Conservation (phyloP, 2,329 filamentous ascomycete genomes). For the Lachnellula cervina region DNA sequence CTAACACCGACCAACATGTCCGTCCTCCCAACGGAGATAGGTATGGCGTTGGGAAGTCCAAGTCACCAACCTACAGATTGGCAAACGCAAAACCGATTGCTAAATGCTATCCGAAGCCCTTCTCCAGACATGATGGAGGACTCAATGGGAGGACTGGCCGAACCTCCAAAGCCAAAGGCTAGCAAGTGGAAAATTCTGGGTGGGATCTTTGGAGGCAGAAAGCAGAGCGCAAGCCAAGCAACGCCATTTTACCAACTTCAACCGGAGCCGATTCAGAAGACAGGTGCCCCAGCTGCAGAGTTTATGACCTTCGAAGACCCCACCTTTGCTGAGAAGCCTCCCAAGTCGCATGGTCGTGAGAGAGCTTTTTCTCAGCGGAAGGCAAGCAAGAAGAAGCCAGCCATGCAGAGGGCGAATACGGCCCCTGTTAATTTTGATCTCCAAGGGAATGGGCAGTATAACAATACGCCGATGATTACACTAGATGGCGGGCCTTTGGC, state of each 20-base stretch:
- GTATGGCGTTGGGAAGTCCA: constrained; percentile 71
- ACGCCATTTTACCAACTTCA: constrained; percentile 30
- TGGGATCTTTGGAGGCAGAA: constrained; percentile 41
- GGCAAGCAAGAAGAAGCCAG: constrained; percentile 19
- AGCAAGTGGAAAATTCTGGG: constrained; percentile 58
- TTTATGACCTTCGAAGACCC: constrained; percentile 3
- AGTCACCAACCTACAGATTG: constrained; percentile 32
- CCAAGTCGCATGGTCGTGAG: constrained; percentile 16
- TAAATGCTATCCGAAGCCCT: constrained; percentile 8
- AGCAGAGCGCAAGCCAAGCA: constrained; percentile 31
- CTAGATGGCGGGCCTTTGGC: constrained; percentile 19
- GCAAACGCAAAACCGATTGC: constrained; percentile 14
- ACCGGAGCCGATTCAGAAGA: constrained; percentile 15
- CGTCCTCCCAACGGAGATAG: constrained; percentile 44
- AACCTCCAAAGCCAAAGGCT: constrained; percentile 36
- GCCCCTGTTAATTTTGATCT: constrained; percentile 21
- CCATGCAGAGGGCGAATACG: constrained; percentile 25
- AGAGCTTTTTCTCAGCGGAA: constrained; percentile 23
- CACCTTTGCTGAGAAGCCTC: constrained; percentile 5
- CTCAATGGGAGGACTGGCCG: constrained; percentile 7
- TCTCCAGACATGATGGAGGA: constrained; percentile 24
- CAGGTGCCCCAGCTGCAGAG: constrained; percentile 2
- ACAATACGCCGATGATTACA: constrained; percentile 18
- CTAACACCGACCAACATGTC: constrained; percentile 11
- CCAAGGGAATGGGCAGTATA: constrained; percentile 18